Conservation (phyloP, 73 alveolate species). For the Paramecium caudatum region DNA sequence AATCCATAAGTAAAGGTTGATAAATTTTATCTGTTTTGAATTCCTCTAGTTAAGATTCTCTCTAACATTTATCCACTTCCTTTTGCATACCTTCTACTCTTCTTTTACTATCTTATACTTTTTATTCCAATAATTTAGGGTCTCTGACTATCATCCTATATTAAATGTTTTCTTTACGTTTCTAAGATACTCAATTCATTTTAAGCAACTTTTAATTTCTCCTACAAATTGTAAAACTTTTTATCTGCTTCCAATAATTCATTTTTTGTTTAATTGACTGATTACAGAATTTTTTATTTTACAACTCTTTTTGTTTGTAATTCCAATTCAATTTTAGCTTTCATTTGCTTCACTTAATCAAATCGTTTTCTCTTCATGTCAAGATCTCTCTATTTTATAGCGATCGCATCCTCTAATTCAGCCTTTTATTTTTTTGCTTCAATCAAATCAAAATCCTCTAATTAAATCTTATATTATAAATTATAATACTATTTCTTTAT, state of each 20-base stretch:
- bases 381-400: not conserved
- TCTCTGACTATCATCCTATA: slow-evolving; percentile 25
- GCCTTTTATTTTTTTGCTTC: not conserved
- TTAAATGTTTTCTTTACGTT: not conserved
- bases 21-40: slow-evolving; percentile 3
- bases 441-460: slow-evolving; percentile 18
- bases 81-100: slow-evolving; percentile 25
- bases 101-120: slow-evolving; percentile 37
- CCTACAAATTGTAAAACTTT: slow-evolving; percentile 21
- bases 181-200: slow-evolving; percentile 46
- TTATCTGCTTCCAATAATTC: slow-evolving; percentile 10
- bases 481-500: not conserved
- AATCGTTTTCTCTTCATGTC: slow-evolving; percentile 3
- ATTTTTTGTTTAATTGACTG: not conserved
- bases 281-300: slow-evolving; percentile 1
- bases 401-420: slow-evolving; percentile 19
- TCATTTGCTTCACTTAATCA: slow-evolving; percentile 30
- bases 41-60: not conserved
- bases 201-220: not conserved
- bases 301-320: slow-evolving; percentile 3
- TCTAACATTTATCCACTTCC: slow-evolving; percentile 11
- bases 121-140: slow-evolving; percentile 29
- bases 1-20: not conserved
- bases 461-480: not conserved
- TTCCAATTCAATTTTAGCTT: not conserved